These are phyloP conservation scores for Craterostigma plantagineum DNA, from an alignment of 257 asterid genomes.

Conservation along the genomic window DNA sequence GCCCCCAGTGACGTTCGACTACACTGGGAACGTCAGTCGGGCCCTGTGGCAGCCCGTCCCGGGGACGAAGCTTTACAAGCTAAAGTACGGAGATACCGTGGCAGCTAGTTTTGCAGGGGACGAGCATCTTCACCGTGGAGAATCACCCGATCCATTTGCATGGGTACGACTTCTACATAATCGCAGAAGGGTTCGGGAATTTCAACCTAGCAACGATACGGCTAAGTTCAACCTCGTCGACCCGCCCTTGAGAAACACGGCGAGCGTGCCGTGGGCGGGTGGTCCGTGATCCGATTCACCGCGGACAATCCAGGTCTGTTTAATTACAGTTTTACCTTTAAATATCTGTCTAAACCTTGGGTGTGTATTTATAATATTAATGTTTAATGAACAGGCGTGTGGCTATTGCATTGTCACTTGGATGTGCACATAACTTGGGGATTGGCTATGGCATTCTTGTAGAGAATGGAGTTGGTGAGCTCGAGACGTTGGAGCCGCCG, in stretches of 20 bases:
- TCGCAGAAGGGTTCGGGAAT: constrained; percentile 86
- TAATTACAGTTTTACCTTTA: background rate
- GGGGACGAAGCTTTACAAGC: constrained; percentile 42
- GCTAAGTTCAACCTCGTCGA: constrained; percentile 57
- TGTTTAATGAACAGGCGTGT: constrained; percentile 39
- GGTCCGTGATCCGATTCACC: constrained; percentile 81
- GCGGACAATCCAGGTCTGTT: constrained; percentile 95
- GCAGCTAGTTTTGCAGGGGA: constrained; percentile 73
- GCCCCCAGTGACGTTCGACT: constrained; percentile 52
- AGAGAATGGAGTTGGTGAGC: constrained; percentile 45
- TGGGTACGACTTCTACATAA: constrained; percentile 67
- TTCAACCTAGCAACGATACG: constrained; percentile 42
- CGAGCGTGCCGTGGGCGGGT: constrained; percentile 63
- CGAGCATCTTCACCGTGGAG: constrained; percentile 62
- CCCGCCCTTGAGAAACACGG: constrained; percentile 83
- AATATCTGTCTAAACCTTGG: too few species aligned
- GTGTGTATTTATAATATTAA: too few species aligned
- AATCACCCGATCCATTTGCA: constrained; percentile 93
- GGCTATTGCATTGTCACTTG: constrained; percentile 90
- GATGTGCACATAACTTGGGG: constrained; percentile 83
- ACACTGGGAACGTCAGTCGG: constrained; percentile 75
- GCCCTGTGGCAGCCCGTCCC: constrained; percentile 54
- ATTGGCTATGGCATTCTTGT: constrained; percentile 72
- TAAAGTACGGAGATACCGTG: constrained; percentile 59
- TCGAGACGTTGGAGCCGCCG: constrained; percentile 39